These are phyloP conservation scores for Penicillium atrosanguineum DNA, from an alignment of 495 filamentous ascomycete species.

Conservation along the genomic window DNA sequence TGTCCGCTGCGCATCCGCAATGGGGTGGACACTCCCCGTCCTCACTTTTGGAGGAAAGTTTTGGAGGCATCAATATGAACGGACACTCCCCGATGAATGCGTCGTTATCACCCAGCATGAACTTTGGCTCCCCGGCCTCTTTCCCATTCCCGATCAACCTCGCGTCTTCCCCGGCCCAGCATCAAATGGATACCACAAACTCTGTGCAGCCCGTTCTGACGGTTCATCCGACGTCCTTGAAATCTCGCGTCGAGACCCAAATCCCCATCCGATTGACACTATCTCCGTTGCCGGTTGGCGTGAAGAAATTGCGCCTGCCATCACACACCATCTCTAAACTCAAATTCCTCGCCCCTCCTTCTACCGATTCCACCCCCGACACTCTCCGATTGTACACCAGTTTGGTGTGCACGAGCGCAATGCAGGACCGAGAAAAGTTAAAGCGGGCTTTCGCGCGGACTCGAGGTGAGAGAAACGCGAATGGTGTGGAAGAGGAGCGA, in stretches of 20 bases:
- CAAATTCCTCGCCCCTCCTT: conserved; percentile 73
- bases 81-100: conserved; percentile 35
- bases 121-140: conserved; percentile 29
- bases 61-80: conserved; percentile 45
- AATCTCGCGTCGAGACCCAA: conserved; percentile 94
- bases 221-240: conserved; percentile 66
- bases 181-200: conserved; percentile 20
- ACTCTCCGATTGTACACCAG: conserved; percentile 77
- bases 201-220: conserved; percentile 42
- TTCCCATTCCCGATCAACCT: conserved; percentile 37
- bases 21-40: conserved; percentile 54
- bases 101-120: conserved; percentile 31
- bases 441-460: conserved; percentile 68
- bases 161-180: conserved; percentile 33
- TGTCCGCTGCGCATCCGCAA: conserved; percentile 44
- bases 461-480: conserved; percentile 38
- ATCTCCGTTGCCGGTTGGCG: conserved; percentile 65
- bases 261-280: conserved; percentile 79
- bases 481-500: conserved; percentile 56
- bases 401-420: conserved; percentile 90
- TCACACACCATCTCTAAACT: conserved; percentile 87
- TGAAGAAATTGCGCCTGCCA: conserved; percentile 79
- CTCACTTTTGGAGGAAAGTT: conserved; percentile 46
- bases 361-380: conserved; percentile 58
- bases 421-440: conserved; percentile 65